Percentiles rank a stretch among this genome's conserved stretches.
Evolutionary conservation across 345 rosid species (phyloP).

Genomic region (Aquilaria malaccensis): DNA sequence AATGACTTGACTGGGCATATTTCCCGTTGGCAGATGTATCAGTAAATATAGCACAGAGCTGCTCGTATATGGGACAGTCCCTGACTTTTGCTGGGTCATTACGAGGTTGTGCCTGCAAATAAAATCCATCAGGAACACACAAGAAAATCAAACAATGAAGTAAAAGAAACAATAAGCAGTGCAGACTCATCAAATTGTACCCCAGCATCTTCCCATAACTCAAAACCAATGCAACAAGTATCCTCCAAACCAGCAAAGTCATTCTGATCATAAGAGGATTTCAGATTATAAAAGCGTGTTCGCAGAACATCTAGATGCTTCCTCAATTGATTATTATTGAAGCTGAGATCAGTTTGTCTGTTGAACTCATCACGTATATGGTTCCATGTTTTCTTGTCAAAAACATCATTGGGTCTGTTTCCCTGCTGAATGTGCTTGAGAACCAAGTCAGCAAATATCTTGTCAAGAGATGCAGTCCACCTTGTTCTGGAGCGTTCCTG

Average conservation of each 20-base stretch:
- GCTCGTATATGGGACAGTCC: constrained; percentile 72
- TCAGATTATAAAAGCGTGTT: constrained; percentile 51
- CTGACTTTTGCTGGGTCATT: constrained; percentile 44
- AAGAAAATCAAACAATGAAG: background rate
- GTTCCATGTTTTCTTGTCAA: constrained; percentile 75
- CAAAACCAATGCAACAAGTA: constrained; percentile 57
- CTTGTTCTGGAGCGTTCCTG: constrained; percentile 58
- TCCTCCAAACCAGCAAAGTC: constrained; percentile 44
- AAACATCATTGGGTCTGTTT: constrained; percentile 56
- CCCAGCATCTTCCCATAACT: constrained; percentile 70
- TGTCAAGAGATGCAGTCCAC: constrained; percentile 67
- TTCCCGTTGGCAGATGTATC: constrained; percentile 62
- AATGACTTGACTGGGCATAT: constrained; percentile 91
- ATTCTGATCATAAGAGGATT: constrained; percentile 45
- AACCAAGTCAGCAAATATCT: constrained; percentile 66
- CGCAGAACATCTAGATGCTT: constrained; percentile 77
- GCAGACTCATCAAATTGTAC: constrained; percentile 24
- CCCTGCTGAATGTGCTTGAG: constrained; percentile 65
- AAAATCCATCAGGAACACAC: constrained; percentile 14
- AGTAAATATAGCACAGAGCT: constrained; percentile 58
- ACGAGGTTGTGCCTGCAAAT: constrained; percentile 47
- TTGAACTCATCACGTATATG: constrained; percentile 63
- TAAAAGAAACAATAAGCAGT: background rate
- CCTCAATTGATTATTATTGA: constrained; percentile 71
- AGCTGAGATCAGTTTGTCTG: constrained; percentile 47